Evolutionary conservation across 2,329 filamentous ascomycete genomes (phyloP).

Genomic region (Ceratocystis alfenasii): DNA sequence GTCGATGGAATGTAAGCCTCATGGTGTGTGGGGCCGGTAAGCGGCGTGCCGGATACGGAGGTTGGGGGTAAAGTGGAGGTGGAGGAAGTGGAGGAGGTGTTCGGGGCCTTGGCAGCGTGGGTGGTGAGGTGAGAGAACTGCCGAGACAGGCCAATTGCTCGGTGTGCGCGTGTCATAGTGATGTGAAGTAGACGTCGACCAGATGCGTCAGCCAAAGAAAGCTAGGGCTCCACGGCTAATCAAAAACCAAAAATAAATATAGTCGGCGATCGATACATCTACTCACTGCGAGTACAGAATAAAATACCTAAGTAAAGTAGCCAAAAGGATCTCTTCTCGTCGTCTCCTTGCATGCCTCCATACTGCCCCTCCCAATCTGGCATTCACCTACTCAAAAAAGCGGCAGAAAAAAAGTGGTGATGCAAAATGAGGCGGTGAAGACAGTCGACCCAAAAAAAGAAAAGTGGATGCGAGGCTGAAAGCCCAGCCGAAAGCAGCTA

Average conservation of each 20-base stretch:
- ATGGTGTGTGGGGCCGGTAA: neutral
- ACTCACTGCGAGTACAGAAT: too few relatives aligned
- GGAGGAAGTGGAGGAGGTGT: neutral
- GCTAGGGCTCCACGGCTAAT: too few relatives aligned
- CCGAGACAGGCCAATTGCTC: neutral
- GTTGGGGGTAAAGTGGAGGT: neutral
- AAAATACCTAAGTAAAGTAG: too few relatives aligned
- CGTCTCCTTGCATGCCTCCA: neutral
- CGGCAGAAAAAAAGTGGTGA: conserved; percentile 9
- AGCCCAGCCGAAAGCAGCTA: neutral
- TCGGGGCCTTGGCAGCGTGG: neutral
- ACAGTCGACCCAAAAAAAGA: neutral
- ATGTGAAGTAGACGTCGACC: neutral
- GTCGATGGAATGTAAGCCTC: conserved; percentile 13
- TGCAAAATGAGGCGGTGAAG: neutral
- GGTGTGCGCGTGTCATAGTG: neutral
- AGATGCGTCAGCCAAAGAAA: neutral
- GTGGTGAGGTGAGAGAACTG: neutral
- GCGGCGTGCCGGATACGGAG: neutral
- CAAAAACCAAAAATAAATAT: too few relatives aligned
- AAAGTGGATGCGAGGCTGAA: neutral
- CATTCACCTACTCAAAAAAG: neutral
- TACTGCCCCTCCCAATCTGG: neutral
- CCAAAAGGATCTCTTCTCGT: neutral
- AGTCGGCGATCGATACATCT: too few relatives aligned